Evolutionary conservation across 1,139 yeast genomes (phyloP).

Genomic region (Pneumocystis jirovecii): DNA sequence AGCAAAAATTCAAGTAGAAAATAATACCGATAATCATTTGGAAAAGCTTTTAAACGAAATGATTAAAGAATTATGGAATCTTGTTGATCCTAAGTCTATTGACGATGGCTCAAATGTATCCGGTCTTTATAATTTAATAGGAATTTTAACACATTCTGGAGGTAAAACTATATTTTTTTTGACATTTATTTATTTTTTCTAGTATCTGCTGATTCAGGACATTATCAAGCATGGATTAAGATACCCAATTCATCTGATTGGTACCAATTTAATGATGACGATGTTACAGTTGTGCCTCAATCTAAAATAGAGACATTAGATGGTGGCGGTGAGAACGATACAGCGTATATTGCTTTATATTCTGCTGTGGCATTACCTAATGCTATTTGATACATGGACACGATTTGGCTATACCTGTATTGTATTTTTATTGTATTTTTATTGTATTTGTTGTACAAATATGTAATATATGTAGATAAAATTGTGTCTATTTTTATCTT

Average conservation of each 20-base stretch:
- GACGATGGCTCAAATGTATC: background rate
- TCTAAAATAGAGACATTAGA: constrained; percentile 68
- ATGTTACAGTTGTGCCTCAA: constrained; percentile 59
- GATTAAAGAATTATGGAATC: constrained; percentile 24
- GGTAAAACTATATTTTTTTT: constrained; percentile 25
- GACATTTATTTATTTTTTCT: background rate
- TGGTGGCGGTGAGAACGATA: constrained; percentile 97
- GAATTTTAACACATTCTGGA: constrained; percentile 86
- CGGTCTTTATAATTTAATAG: constrained; percentile 70
- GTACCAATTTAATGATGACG: constrained; percentile 93
- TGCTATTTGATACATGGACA: background rate
- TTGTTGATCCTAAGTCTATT: background rate
- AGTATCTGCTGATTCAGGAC: constrained; percentile 83
- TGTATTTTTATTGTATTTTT: background rate
- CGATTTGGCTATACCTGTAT: background rate
- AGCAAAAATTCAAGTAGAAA: constrained; percentile 29
- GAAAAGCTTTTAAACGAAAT: constrained; percentile 11
- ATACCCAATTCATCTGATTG: constrained; percentile 40
- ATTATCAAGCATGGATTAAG: constrained; percentile 70
- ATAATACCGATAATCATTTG: constrained; percentile 16
- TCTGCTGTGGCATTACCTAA: constrained; percentile 48
- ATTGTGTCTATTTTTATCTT: background rate
- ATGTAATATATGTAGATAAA: background rate
- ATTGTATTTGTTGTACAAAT: background rate
- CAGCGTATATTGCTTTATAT: constrained; percentile 78